Conservation (phyloP, 2,329 filamentous ascomycete genomes). For the Botrytis deweyae region DNA sequence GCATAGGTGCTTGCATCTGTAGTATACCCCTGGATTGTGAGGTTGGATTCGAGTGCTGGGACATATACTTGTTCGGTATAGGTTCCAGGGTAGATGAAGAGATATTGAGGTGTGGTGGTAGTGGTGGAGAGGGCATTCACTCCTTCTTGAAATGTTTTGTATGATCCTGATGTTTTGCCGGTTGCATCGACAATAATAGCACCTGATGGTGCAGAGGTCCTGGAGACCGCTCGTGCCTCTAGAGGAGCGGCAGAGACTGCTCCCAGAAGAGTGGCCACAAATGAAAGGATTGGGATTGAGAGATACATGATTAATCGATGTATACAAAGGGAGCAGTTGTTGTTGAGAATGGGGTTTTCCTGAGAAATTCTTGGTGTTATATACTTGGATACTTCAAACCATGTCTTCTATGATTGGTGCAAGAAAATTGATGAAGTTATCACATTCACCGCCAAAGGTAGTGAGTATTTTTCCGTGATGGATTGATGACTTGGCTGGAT, state of each 20-base stretch:
- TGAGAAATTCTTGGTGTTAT: background rate
- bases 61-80: conserved; percentile 59
- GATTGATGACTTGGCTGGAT: background rate
- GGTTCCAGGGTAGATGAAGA: conserved; percentile 56
- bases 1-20: conserved; percentile 46
- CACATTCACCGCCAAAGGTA: background rate
- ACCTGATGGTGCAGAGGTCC: conserved; percentile 46
- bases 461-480: background rate
- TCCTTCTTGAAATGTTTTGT: conserved; percentile 27
- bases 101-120: conserved; percentile 47
- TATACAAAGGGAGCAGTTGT: background rate
- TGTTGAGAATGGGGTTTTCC: background rate
- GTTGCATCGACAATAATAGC: conserved; percentile 47
- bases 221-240: conserved; percentile 21
- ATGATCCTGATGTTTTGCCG: conserved; percentile 37
- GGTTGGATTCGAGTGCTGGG: conserved; percentile 45
- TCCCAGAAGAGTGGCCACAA: conserved; percentile 2
- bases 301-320: conserved; percentile 8
- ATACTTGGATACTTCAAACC: background rate
- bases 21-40: conserved; percentile 57
- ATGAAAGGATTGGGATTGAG: conserved; percentile 3
- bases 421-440: background rate
- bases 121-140: conserved; percentile 44
- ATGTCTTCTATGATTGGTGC: conserved; percentile 6
- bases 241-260: conserved; percentile 9